A percentile compares a stretch with the other conserved stretches of the same genome.
These are phyloP conservation scores for Warburgia ugandensis DNA, from an alignment of 164 flowering plant genomes.

Conservation along the genomic window DNA sequence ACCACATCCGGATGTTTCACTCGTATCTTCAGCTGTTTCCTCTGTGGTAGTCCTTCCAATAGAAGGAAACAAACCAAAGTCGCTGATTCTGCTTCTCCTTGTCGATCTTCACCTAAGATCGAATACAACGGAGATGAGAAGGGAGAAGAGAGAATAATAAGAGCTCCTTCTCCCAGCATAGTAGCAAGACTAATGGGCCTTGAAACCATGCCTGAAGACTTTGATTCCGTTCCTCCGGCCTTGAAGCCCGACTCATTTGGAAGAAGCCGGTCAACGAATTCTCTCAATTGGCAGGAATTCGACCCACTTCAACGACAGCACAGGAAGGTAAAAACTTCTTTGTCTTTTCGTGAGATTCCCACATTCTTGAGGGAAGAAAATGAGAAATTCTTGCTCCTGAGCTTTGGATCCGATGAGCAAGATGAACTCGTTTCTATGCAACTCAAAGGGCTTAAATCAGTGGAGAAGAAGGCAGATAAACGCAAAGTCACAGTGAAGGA, in stretches of 20 bases:
- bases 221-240: neutral
- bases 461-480: slow-evolving; percentile 16
- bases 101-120: neutral
- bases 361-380: slow-evolving; percentile 17
- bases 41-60: slow-evolving; percentile 28
- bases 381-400: slow-evolving; percentile 35
- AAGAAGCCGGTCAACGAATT: slow-evolving; percentile 60
- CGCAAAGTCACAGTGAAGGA: slow-evolving; percentile 10
- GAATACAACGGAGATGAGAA: neutral
- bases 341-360: slow-evolving; percentile 56
- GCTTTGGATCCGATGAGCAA: slow-evolving; percentile 34
- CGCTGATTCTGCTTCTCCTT: neutral
- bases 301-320: slow-evolving; percentile 21
- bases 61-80: neutral
- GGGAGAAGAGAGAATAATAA: slow-evolving; percentile 4
- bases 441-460: slow-evolving; percentile 16
- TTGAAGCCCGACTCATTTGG: slow-evolving; percentile 17
- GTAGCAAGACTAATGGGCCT: slow-evolving; percentile 73
- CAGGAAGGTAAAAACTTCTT: slow-evolving; percentile 39
- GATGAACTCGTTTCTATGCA: slow-evolving; percentile 12
- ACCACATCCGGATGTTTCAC: slow-evolving; percentile 33
- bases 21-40: slow-evolving; percentile 27
- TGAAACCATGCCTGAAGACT: slow-evolving; percentile 40
- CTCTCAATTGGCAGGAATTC: slow-evolving; percentile 29
- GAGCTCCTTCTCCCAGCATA: slow-evolving; percentile 26